These are phyloP conservation scores for Sclerotinia trifoliorum DNA, from an alignment of 2,329 filamentous ascomycete species.

Conservation along the genomic window DNA sequence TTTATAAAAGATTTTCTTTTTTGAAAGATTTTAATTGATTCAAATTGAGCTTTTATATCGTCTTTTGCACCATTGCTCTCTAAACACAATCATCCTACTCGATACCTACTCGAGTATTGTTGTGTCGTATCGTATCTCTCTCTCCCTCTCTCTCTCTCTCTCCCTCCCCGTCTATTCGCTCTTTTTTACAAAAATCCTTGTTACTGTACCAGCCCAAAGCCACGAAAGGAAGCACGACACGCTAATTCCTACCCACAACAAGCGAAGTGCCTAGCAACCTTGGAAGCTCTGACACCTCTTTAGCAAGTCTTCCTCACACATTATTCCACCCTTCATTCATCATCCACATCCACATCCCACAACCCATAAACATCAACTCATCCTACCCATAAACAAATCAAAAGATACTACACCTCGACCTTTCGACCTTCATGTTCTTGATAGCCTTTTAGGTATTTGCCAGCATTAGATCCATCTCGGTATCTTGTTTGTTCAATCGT, in stretches of 20 bases:
- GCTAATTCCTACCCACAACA: constrained; percentile 9
- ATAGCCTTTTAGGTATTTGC: constrained; percentile 7
- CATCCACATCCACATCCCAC: constrained; percentile 7
- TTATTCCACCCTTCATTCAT: constrained; percentile 4
- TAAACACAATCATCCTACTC: neutral
- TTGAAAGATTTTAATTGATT: too few relatives aligned
- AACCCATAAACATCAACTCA: constrained; percentile 5
- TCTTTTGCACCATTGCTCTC: neutral
- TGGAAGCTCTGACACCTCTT: constrained; percentile 19
- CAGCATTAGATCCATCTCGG: constrained; percentile 13
- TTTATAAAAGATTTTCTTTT: too few relatives aligned
- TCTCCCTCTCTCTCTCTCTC: neutral
- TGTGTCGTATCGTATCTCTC: neutral
- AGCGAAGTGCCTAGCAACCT: constrained; percentile 21
- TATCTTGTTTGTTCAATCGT: constrained; percentile 18
- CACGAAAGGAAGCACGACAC: constrained; percentile 16
- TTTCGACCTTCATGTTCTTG: constrained; percentile 1
- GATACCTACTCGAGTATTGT: neutral
- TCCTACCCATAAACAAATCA: neutral
- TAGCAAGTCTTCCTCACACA: constrained; percentile 10
- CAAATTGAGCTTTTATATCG: neutral
- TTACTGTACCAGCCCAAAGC: constrained; percentile 2
- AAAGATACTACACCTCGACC: neutral
- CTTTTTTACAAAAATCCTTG: neutral
- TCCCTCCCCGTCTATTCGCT: neutral